These are phyloP conservation scores for Saccharomycopsis sp. DNA, from an alignment of 805 yeast genomes.

Conservation along the genomic window DNA sequence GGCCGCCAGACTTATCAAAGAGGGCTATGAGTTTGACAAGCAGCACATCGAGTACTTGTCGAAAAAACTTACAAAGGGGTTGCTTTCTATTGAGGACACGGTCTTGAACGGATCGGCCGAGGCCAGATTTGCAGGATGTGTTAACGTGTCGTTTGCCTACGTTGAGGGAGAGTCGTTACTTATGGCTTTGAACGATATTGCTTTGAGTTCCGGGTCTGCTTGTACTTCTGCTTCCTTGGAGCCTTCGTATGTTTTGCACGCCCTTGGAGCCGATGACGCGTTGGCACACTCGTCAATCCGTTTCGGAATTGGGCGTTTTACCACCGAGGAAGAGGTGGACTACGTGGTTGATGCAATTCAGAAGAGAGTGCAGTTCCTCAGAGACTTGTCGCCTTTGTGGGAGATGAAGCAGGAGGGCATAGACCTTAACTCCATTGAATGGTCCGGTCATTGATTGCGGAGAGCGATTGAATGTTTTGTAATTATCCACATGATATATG, in stretches of 20 bases:
- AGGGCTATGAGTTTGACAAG: slow-evolving; percentile 69
- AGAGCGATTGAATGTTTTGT: no score
- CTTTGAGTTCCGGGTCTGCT: slow-evolving; percentile 93
- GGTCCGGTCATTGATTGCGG: slow-evolving; percentile 92
- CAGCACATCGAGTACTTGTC: slow-evolving; percentile 67
- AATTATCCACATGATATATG: no score
- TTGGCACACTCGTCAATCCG: slow-evolving; percentile 97
- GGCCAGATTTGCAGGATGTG: slow-evolving; percentile 86
- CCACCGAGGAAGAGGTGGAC: slow-evolving; percentile 93
- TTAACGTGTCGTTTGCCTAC: slow-evolving; percentile 92
- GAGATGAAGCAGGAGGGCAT: slow-evolving; percentile 99
- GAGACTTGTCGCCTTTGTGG: slow-evolving; percentile 95
- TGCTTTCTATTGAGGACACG: slow-evolving; percentile 80
- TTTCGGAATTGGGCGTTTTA: slow-evolving; percentile 94
- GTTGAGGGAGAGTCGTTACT: slow-evolving; percentile 96
- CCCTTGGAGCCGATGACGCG: slow-evolving; percentile 96
- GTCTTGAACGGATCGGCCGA: slow-evolving; percentile 78
- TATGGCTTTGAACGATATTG: slow-evolving; percentile 97
- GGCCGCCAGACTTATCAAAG: slow-evolving; percentile 78
- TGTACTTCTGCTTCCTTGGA: slow-evolving; percentile 98
- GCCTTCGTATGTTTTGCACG: slow-evolving; percentile 94
- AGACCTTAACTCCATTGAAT: slow-evolving; percentile 86
- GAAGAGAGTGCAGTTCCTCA: slow-evolving; percentile 82
- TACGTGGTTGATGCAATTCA: slow-evolving; percentile 84
- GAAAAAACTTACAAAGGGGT: slow-evolving; percentile 60